Percentiles rank a stretch among this genome's conserved stretches.
These are phyloP conservation scores for Umbelopsis isabellina DNA, from an alignment of 192 early-diverging fungal genomes.

Conservation along the genomic window DNA sequence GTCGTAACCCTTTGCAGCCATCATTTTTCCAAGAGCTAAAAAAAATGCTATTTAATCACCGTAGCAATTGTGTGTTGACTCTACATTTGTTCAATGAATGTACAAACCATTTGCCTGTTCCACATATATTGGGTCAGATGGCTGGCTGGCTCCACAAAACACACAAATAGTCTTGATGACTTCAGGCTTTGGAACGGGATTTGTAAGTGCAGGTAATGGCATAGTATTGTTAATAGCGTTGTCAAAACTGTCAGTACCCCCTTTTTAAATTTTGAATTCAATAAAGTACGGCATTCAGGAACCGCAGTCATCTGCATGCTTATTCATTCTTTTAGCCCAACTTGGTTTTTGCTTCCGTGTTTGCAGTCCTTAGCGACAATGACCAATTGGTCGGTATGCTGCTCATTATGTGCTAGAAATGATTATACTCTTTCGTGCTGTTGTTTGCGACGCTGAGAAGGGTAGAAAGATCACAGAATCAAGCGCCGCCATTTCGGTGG, in stretches of 20 bases:
- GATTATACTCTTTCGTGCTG: not conserved
- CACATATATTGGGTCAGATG: constrained; percentile 45
- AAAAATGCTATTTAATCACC: too few relatives aligned
- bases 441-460: not conserved
- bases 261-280: too few relatives aligned
- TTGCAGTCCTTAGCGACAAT: not conserved
- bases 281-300: too few relatives aligned
- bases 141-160: constrained; percentile 30
- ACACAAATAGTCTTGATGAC: constrained; percentile 29
- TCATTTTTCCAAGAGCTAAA: constrained; percentile 55
- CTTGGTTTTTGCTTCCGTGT: not conserved
- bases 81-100: too few relatives aligned
- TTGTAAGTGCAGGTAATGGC: constrained; percentile 10
- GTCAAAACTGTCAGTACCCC: too few relatives aligned
- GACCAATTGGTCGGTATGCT: not conserved
- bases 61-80: too few relatives aligned
- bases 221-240: not conserved
- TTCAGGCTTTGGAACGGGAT: constrained; percentile 9
- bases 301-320: too few relatives aligned
- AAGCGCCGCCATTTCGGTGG: too few relatives aligned
- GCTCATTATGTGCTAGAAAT: not conserved
- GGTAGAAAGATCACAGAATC: not conserved
- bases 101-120: constrained; percentile 46
- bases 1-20: constrained; percentile 59
- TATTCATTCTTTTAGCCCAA: too few relatives aligned